Conservation (phyloP, 768 basidiomycete species). For the Suillus lakei region DNA sequence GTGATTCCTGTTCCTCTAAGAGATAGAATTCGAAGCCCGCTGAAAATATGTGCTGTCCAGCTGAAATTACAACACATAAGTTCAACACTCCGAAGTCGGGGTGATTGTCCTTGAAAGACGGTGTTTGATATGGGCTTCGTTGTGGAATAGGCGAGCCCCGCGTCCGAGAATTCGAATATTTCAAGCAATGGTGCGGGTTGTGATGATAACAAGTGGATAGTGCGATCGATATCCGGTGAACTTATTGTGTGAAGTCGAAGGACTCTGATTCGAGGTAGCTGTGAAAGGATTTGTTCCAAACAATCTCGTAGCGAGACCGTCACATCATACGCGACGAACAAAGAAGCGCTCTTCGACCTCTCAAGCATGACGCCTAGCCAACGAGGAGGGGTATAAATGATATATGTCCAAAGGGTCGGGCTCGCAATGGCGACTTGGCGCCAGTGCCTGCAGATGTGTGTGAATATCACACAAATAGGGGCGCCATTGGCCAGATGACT, state of each 20-base stretch:
- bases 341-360: conserved; percentile 46
- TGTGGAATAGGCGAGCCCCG: conserved; percentile 21
- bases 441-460: conserved; percentile 2
- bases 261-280: conserved; percentile 20
- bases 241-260: conserved; percentile 14
- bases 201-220: conserved; percentile 13
- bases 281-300: conserved; percentile 10
- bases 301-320: conserved; percentile 33
- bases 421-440: not conserved
- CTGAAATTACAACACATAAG: conserved; percentile 38
- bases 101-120: conserved; percentile 37
- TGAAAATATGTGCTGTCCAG: conserved; percentile 42
- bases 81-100: conserved; percentile 41
- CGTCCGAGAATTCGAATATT: conserved; percentile 30
- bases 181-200: conserved; percentile 38
- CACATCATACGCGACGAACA: conserved; percentile 38
- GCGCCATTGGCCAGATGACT: not conserved
- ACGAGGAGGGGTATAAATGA: conserved; percentile 35
- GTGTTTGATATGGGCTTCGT: conserved; percentile 25
- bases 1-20: conserved; percentile 33
- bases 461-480: not conserved
- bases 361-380: conserved; percentile 49
- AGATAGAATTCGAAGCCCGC: conserved; percentile 40
- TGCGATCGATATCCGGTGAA: not conserved
- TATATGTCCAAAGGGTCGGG: conserved; percentile 15